Conservation (phyloP, 495 filamentous ascomycete species). For the Xylaria cubensis region DNA sequence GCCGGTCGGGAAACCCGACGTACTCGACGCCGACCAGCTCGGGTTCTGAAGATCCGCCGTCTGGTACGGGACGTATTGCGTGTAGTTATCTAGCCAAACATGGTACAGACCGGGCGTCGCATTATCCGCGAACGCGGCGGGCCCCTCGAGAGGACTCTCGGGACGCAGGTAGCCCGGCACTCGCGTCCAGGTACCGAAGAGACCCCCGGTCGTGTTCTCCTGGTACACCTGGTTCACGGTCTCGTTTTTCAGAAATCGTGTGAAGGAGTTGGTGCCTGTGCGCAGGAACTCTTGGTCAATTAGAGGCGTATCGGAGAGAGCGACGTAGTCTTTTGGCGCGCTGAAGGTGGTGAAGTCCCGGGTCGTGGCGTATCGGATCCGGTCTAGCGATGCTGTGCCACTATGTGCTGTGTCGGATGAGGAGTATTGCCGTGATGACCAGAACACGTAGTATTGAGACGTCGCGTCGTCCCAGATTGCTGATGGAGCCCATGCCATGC, state of each 20-base stretch:
- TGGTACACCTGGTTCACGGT: conserved; percentile 40
- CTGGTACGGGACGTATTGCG: conserved; percentile 45
- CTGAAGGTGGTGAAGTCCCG: conserved; percentile 40
- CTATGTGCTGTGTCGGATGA: conserved; percentile 36
- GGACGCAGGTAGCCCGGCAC: conserved; percentile 34
- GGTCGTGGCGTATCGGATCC: conserved; percentile 43
- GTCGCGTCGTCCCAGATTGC: conserved; percentile 46
- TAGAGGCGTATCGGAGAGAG: conserved; percentile 36
- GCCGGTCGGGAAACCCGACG: conserved; percentile 37
- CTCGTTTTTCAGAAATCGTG: conserved; percentile 48
- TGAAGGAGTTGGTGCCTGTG: conserved; percentile 40
- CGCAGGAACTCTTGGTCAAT: conserved; percentile 47
- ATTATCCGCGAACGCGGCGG: conserved; percentile 46
- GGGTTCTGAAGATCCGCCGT: conserved; percentile 33
- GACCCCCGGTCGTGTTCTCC: conserved; percentile 41
- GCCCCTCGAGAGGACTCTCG: conserved; percentile 41
- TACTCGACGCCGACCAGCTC: conserved; percentile 37
- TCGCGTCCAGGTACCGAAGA: conserved; percentile 48
- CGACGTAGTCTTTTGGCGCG: conserved; percentile 38
- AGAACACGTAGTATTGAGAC: conserved; percentile 46
- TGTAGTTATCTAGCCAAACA: conserved; percentile 47
- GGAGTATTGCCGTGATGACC: conserved; percentile 40
- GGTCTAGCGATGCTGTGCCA: conserved; percentile 32
- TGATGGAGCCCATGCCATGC: conserved; percentile 50
- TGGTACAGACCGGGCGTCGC: conserved; percentile 41